Base-by-base conservation (phyloP, 495 filamentous ascomycete genomes). In the Tuber indicum region DNA sequence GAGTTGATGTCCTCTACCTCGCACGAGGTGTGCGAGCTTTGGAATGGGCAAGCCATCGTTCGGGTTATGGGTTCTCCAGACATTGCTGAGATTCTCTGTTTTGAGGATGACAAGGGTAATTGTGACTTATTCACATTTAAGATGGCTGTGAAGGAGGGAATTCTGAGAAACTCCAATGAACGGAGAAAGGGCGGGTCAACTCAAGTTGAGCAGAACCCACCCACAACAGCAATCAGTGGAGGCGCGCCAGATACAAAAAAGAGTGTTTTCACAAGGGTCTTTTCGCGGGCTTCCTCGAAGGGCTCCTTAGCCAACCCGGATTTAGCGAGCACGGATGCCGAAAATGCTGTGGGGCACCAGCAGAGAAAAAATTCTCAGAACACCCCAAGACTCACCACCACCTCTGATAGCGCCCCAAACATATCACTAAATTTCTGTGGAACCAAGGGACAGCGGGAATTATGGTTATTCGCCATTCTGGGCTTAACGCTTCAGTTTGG, bases 11-110 rank as follows among this genome's bases (percentile, higher is more conserved):
- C 77, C 0, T 77, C 80, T 10, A 81, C 77, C 70, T 81, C 78
- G 0, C 10, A 72, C 9, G 71, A 74, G 70, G 80, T 81, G 32
- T 82, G 75, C 45, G 80, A 82, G 58, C 41, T 82, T 43, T 82
- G 80, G 81, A 81, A 82, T n/a, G 81, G 80, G 16, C 72, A 82
- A 47, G 70, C 81, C 3, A 77, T 82, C 32, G 77, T 79, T 0
- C 74, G 80, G 7, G 80, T 79, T 10, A 14, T 82, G 39, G 81
- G 80, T 39, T 76, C 80, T 14, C 74, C 76, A 17, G 42, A 76
- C 12, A 77, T 82, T 17, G 45, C 74, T 17, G 76, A 82, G 46
- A 58, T 82, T 47, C 66, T 76, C 32, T 80, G 71, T 43, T n/a
- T 80, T 8, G 72, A 72, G 26, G 71, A 32, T 17, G 2, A 19